Evolutionary conservation across 805 yeast genomes (phyloP).

Genomic region (Saturnispora saitoi): DNA sequence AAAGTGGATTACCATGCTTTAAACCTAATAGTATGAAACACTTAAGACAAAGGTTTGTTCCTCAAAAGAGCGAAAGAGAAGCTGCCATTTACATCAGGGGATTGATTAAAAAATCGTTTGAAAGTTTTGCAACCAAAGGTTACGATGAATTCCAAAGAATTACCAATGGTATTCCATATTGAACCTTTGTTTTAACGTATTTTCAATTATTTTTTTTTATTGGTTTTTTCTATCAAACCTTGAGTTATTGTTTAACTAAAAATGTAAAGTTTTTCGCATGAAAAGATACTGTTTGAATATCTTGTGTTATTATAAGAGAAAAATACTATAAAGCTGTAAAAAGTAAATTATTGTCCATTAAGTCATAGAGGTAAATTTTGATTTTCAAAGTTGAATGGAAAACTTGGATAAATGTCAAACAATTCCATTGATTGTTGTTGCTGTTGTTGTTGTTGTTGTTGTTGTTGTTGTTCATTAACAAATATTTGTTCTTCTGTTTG

Average conservation of each 20-base stretch:
- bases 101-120: conserved; percentile 72
- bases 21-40: conserved; percentile 80
- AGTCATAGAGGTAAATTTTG: conserved; percentile 3
- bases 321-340: not conserved
- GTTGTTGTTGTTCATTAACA: not conserved
- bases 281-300: no score
- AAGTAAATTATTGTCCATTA: not conserved
- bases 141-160: conserved; percentile 95
- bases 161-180: conserved; percentile 96
- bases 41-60: conserved; percentile 69
- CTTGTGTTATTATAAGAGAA: no score
- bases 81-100: conserved; percentile 73
- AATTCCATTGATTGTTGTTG: conserved; percentile 2
- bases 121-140: conserved; percentile 84
- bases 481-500: not conserved
- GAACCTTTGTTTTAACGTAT: not conserved
- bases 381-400: conserved; percentile 1
- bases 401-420: conserved; percentile 8
- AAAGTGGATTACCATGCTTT: conserved; percentile 93
- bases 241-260: not conserved
- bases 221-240: no score
- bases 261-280: not conserved
- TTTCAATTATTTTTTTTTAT: not conserved
- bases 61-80: conserved; percentile 71
- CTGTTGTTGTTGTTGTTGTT: not conserved